Percentiles rank a stretch among this genome's conserved stretches.
Evolutionary conservation across 192 early-diverging fungal species (phyloP).

Genomic region (Backusella psychrophila): DNA sequence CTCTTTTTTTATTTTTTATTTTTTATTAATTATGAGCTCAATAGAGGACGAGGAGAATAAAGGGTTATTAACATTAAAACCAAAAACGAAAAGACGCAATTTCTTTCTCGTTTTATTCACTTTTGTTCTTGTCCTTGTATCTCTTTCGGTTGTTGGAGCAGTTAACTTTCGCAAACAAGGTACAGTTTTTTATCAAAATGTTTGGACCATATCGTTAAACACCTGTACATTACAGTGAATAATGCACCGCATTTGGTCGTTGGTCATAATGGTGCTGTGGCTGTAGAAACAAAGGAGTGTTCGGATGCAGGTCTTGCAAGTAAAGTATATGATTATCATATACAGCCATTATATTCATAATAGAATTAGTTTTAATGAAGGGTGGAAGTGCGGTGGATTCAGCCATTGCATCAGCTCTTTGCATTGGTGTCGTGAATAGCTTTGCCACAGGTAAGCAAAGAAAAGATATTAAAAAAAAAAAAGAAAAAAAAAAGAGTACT

Average conservation of each 20-base stretch:
- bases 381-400: conserved; percentile 92
- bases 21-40: not conserved
- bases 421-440: conserved; percentile 85
- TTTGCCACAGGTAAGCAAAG: conserved; percentile 68
- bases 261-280: conserved; percentile 62
- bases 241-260: conserved; percentile 27
- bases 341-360: not conserved
- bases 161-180: not conserved
- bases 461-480: not conserved
- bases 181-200: not conserved
- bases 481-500: no score
- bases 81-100: not conserved
- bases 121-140: not conserved
- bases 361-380: conserved; percentile 59
- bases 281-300: conserved; percentile 66
- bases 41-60: not conserved
- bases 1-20: not conserved
- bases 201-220: not conserved
- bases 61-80: not conserved
- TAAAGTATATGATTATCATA: conserved; percentile 16
- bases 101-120: not conserved
- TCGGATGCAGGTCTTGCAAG: conserved; percentile 65
- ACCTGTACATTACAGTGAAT: not conserved
- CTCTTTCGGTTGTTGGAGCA: not conserved
- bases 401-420: conserved; percentile 80